These are phyloP conservation scores for Pezicula neosporulosa DNA, from an alignment of 2,329 filamentous ascomycete species.

Conservation along the genomic window DNA sequence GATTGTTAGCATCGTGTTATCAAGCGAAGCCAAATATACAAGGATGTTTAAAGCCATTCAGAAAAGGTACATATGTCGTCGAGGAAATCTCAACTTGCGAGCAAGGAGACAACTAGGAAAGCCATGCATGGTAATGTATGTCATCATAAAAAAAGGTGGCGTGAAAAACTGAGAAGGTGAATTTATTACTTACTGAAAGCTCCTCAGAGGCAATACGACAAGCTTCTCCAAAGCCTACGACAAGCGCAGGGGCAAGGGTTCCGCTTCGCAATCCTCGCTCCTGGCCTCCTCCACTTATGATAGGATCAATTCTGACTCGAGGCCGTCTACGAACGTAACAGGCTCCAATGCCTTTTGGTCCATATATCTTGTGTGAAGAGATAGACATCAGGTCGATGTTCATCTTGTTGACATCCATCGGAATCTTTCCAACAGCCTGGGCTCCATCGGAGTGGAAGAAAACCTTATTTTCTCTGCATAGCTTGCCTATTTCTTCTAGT, in stretches of 20 bases:
- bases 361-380: constrained; percentile 97
- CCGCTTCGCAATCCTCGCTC: constrained; percentile 93
- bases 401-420: constrained; percentile 94
- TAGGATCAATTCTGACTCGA: constrained; percentile 88
- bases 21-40: constrained; percentile 20
- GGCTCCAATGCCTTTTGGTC: constrained; percentile 93
- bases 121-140: constrained; percentile 79
- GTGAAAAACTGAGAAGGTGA: constrained; percentile 11
- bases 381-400: constrained; percentile 99
- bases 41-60: constrained; percentile 12
- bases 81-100: constrained; percentile 32
- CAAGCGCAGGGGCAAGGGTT: constrained; percentile 83
- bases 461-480: constrained; percentile 87
- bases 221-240: constrained; percentile 93
- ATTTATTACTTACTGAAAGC: constrained; percentile 66
- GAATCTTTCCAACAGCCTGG: constrained; percentile 98
- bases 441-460: constrained; percentile 98
- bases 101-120: constrained; percentile 68
- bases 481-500: constrained; percentile 84
- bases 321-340: constrained; percentile 93
- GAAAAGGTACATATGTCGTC: constrained; percentile 28
- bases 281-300: constrained; percentile 95
- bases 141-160: constrained; percentile 62
- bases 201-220: constrained; percentile 89
- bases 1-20: constrained; percentile 15